Conservation (phyloP, 1,284 basidiomycete species). For the Trametes pubescens region DNA sequence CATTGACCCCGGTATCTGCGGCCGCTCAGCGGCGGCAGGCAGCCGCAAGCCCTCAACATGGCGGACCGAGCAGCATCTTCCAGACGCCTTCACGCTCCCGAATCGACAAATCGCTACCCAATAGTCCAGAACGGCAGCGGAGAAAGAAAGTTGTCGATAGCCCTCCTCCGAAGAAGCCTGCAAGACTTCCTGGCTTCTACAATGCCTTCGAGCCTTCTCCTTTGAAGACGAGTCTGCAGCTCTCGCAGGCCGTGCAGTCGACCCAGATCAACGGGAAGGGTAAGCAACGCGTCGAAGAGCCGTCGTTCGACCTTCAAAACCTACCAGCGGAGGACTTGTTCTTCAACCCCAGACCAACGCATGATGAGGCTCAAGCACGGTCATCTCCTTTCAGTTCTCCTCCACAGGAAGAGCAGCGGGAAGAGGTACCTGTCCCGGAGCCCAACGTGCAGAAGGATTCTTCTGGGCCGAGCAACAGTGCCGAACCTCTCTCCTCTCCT, state of each 20-base stretch:
- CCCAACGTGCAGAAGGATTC: background rate
- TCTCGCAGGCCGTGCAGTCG: constrained; percentile 25
- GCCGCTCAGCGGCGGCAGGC: constrained; percentile 52
- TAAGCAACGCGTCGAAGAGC: constrained; percentile 22
- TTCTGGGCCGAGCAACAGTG: constrained; percentile 1
- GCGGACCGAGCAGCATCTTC: constrained; percentile 42
- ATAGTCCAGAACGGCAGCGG: constrained; percentile 19
- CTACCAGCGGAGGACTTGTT: constrained; percentile 19
- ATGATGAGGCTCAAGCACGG: background rate
- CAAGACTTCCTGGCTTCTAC: constrained; percentile 43
- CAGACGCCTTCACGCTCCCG: constrained; percentile 51
- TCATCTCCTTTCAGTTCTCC: constrained; percentile 35
- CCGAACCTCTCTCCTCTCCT: constrained; percentile 4
- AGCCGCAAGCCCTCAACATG: constrained; percentile 34
- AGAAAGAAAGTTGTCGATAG: constrained; percentile 25
- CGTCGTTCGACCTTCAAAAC: constrained; percentile 9
- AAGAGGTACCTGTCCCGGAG: background rate
- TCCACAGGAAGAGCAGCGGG: background rate
- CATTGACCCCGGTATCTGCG: constrained; percentile 49
- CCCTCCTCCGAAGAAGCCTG: constrained; percentile 18
- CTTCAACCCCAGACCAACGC: constrained; percentile 19
- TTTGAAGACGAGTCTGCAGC: constrained; percentile 25
- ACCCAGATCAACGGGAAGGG: constrained; percentile 37
- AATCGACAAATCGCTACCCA: constrained; percentile 39
- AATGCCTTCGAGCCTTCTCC: constrained; percentile 44